These are phyloP conservation scores for Lentinula edodes DNA, from an alignment of 768 basidiomycete species.

Conservation along the genomic window DNA sequence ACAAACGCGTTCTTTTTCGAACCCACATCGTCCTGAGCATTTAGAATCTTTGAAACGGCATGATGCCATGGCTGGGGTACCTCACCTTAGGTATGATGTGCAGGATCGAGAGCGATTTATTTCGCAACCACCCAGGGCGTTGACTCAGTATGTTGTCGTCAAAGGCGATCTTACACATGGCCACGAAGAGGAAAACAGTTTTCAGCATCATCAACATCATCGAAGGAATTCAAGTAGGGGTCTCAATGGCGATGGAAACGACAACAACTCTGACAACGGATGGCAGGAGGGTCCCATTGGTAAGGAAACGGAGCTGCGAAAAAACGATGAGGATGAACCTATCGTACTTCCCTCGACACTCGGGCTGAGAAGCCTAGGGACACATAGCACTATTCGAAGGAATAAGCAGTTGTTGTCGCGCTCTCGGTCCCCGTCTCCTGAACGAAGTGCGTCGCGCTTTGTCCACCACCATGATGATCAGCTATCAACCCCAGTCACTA, in stretches of 20 bases:
- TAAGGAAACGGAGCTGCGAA: not conserved
- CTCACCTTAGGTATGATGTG: conserved; percentile 47
- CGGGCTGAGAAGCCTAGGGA: conserved; percentile 45
- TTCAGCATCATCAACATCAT: conserved; percentile 28
- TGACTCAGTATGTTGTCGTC: conserved; percentile 62
- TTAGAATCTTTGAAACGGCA: conserved; percentile 13
- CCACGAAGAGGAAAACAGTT: conserved; percentile 10
- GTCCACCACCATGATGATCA: not conserved
- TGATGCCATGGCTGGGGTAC: conserved; percentile 13
- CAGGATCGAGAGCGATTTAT: conserved; percentile 51
- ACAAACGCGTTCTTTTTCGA: not conserved
- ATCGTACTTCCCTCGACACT: conserved; percentile 68
- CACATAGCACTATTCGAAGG: conserved; percentile 6
- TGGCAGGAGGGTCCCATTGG: not conserved
- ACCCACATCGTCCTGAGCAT: not conserved
- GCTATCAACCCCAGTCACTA: not conserved
- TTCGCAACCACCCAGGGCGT: conserved; percentile 64
- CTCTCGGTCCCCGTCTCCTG: conserved; percentile 11
- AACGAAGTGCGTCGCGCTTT: conserved; percentile 18
- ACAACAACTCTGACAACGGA: not conserved
- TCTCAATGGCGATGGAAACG: conserved; percentile 21
- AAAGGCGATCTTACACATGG: not conserved
- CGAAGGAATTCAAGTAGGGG: not conserved
- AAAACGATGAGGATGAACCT: conserved; percentile 30
- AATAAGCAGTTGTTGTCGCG: not conserved